Evolutionary conservation across 768 basidiomycete species (phyloP).

Genomic region (Cystofilobasidium bisporidii): DNA sequence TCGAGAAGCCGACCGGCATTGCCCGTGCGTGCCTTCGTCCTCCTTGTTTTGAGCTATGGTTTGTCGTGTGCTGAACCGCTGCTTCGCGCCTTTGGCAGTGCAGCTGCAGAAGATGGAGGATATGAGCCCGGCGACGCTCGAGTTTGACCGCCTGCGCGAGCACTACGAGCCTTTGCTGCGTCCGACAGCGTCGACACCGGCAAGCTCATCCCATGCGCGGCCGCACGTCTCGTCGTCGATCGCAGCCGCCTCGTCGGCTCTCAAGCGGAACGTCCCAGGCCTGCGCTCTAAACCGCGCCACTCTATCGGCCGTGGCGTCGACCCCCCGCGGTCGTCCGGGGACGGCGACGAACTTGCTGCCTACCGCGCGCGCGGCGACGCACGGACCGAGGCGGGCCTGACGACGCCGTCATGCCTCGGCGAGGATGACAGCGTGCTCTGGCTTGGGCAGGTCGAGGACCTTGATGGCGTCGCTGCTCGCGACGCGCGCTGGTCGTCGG

Average conservation of each 20-base stretch:
- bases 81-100: conserved; percentile 44
- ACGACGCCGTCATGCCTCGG: conserved; percentile 24
- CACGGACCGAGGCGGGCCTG: background rate
- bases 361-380: conserved; percentile 9
- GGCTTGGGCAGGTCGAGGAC: conserved; percentile 55
- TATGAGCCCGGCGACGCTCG: conserved; percentile 68
- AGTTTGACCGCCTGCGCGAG: conserved; percentile 89
- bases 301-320: background rate
- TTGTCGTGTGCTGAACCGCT: background rate
- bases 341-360: conserved; percentile 10
- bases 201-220: conserved; percentile 8
- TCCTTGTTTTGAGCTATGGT: too few species aligned
- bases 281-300: conserved; percentile 5
- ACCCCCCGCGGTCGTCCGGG: background rate
- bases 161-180: conserved; percentile 94
- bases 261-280: conserved; percentile 17
- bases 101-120: conserved; percentile 87
- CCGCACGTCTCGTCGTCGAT: conserved; percentile 13
- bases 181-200: conserved; percentile 31
- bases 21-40: conserved; percentile 65
- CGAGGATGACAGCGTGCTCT: conserved; percentile 52
- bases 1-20: conserved; percentile 92
- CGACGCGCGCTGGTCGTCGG: conserved; percentile 69
- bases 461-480: conserved; percentile 49
- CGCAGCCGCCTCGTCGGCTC: conserved; percentile 19